Evolutionary conservation across 1,139 yeast species (phyloP).

Genomic region (Candida sojae): DNA sequence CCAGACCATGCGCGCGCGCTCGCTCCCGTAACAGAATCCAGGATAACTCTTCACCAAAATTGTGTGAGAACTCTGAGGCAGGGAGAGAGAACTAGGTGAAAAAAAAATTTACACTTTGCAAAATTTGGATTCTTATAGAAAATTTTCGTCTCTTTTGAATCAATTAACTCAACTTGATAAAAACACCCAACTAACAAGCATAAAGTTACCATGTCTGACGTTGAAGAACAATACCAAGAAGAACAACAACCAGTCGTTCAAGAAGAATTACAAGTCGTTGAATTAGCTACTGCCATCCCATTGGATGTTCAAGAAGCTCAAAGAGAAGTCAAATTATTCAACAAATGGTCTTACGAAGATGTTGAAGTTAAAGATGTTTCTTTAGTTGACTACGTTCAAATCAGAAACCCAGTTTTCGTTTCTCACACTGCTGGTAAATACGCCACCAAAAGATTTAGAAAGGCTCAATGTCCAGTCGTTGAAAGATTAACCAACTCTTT

Average conservation of each 20-base stretch:
- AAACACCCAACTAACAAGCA: slow-evolving; percentile 2
- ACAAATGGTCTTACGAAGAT: slow-evolving; percentile 99
- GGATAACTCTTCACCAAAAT: no score
- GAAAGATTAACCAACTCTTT: slow-evolving; percentile 99
- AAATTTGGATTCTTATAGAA: not conserved
- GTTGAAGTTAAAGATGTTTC: slow-evolving; percentile 98
- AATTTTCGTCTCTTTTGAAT: slow-evolving; percentile 1
- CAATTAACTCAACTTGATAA: slow-evolving; percentile 2
- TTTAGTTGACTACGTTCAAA: slow-evolving; percentile 96
- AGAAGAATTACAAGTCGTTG: slow-evolving; percentile 79
- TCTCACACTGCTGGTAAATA: slow-evolving; percentile 99
- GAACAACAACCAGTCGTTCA: slow-evolving; percentile 55
- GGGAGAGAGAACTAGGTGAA: slow-evolving; percentile 3
- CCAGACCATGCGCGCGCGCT: not conserved
- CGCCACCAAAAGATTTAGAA: slow-evolving; percentile 99
- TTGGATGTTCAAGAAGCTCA: slow-evolving; percentile 96
- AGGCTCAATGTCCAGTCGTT: slow-evolving; percentile 99
- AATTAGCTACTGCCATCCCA: slow-evolving; percentile 93
- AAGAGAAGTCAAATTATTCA: slow-evolving; percentile 95
- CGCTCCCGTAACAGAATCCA: no score
- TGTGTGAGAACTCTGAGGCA: not conserved
- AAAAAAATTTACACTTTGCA: slow-evolving; percentile 4
- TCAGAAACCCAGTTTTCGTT: slow-evolving; percentile 96
- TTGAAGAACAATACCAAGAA: slow-evolving; percentile 49
- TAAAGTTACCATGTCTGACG: slow-evolving; percentile 47